Base-by-base conservation (phyloP, 2,329 filamentous ascomycete genomes). In the Diaporthe batatas region DNA sequence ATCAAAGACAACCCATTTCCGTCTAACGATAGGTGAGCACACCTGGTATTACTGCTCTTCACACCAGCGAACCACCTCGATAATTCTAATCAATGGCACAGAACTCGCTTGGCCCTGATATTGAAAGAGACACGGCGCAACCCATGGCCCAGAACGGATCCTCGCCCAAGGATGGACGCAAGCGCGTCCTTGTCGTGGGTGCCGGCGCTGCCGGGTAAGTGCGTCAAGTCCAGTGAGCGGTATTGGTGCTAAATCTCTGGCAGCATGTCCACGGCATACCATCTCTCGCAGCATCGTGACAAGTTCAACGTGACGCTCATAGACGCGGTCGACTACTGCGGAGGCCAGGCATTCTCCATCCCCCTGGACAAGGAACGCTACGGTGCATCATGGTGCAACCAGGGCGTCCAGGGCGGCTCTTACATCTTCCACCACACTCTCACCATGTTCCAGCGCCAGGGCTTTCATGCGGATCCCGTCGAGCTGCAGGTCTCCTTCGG, bases 381-480 rank as follows among this genome's bases (percentile, higher is more conserved):
- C 77, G 89, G 89, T n/a, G 88, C 89, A 4, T 86, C 85, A 70
- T 91, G 89, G 89, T 84, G 90, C 76, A 91, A 91, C 76, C 89
- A 91, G 75, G 89, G 89, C 67, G 89, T 92, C 1, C 90, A 92
- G 77, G 90, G 90, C 39, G 90, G 90, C 21, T 85, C 73, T 12
- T 79, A 91, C 82, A 91, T 91, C 75, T 92, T 92, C 81, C 89
- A 91, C 77, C 90, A 92, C 77, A 92, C 90, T 0, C 88, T 91
- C 84, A 89, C 88, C 68, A 91, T 91, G 85, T 92, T 92, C 77
- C 83, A 85, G 6, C 83, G 86, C 65, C 87, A 91, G 75, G 87
- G 86, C 16, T 85, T 87, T 76, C 84, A 75, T 49, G 78, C 78
- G 6, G 87, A 68, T 85, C 90, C 3, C 84, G 87, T 92, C 53